Base-by-base conservation (phyloP, 192 early-diverging fungal species). In the Backusella sp. region DNA sequence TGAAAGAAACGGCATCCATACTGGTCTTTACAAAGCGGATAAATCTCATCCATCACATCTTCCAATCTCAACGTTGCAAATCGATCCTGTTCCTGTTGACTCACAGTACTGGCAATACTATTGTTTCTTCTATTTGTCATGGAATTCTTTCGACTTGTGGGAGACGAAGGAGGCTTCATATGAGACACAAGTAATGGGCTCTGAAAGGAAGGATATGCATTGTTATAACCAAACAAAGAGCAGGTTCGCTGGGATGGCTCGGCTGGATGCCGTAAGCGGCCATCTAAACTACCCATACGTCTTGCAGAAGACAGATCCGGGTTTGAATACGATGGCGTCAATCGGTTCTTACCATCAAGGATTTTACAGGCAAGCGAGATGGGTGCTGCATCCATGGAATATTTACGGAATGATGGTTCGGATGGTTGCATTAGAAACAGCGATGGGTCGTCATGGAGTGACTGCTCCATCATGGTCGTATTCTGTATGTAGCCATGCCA, bases 1-100 rank as follows among this genome's bases (percentile, higher is more conserved):
- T 96, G 95, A 66, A 96, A 80, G 74, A 89, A 96, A 15, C 95
- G 86, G 76, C 95, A 96, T 9, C 95, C 95, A 74, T 94, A 87
- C 81, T 96, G 95, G 76, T 96, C 95, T 80, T 95, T 95, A 86
- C 90, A 93, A 17, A 96, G 82, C 2, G 89, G 80, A 66, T 92
- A 92, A 8, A 95, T 91, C 30, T 94, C 85, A 59, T 90, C 92
- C 0, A 89, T 82, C 17, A 94, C 84, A 11, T 92, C 90, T 36
- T 95, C 92, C n/a, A 96, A 79, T 15, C 81, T 65, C 11, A 87
- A 84, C 21, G 89, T 89, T 42, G 86, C 79, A 78, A 92, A 96
- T 21, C 92, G 87, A 75, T 90, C 68, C 23, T 69, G 68, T 41
- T 92, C 68, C 19, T 35, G 32, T 4, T 34, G 32, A 21, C 19